Evolutionary conservation across 1,139 yeast genomes (phyloP), one percentile per base, ranked within the genome.

Genomic region (Taiozyma sp.): DNA sequence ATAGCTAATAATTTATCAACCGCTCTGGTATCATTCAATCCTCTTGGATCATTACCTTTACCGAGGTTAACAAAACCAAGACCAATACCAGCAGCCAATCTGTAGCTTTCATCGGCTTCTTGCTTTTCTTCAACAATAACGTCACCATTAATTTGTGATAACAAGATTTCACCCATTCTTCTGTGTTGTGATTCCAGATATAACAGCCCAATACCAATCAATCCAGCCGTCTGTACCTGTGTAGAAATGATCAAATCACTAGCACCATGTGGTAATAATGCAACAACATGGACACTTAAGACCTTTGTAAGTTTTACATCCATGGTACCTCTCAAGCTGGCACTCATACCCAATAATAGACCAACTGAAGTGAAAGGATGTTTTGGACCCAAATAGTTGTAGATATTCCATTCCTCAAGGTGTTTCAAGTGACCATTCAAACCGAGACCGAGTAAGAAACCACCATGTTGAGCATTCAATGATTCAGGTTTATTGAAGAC

Each of bases 361-460:
- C 97, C 98, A 41, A 91, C 84, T 66, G 96, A 88, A 0, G 96
- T 89, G 48, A 81, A 79, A 2, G 87, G 81, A 63, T 89, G 93
- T 61, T 95, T 92, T 1, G 97, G 96, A 0, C 97, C 96, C 48
- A 95, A 71, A 58, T 91, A 92, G 63, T 93, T 92, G 67, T 91
- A 95, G 32, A 95, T 87, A 65, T 92, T 97, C 98, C 99, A 95
- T 65, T 93, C 97, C 63, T 95, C 98, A 34, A 95, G 71, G 45
- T 77, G 77, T 55, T 81, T 84, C 58, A 95, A 70, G 65, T 92
- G 97, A 0, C 98, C 98, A 70, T 90, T 90, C 44, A 95, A 72
- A 0, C 99, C 99, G 27, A 93, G 71, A 0, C 98, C 99, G 29
- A 91, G 71, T n/a, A 95, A 70, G 60, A 95, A 91, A 0, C 99